A percentile compares a stretch with the other conserved stretches of the same genome.
Evolutionary conservation across 352 stramenopile species (phyloP).

Genomic region (Pythium sp.): DNA sequence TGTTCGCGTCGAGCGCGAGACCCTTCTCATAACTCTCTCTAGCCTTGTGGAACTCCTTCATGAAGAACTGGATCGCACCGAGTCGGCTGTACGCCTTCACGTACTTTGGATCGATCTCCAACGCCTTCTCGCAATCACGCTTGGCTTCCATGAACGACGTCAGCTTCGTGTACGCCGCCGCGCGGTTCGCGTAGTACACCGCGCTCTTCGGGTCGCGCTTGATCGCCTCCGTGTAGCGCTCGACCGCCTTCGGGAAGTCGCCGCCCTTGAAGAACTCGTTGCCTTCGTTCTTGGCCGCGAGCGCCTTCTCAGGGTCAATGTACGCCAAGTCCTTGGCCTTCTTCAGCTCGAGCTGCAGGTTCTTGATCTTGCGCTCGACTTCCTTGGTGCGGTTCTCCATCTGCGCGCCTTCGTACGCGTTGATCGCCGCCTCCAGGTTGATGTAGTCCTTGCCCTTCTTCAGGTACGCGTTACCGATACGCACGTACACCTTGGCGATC

Average conservation of each 20-base stretch:
- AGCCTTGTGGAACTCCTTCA: slow-evolving; percentile 99
- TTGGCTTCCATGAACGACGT: slow-evolving; percentile 92
- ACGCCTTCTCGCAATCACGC: slow-evolving; percentile 95
- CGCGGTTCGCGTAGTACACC: slow-evolving; percentile 98
- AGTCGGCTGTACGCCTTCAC: slow-evolving; percentile 99
- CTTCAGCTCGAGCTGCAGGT: slow-evolving; percentile 94
- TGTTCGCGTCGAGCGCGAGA: slow-evolving; percentile 92
- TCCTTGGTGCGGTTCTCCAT: slow-evolving; percentile 90
- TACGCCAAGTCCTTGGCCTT: slow-evolving; percentile 94
- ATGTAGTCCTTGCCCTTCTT: slow-evolving; percentile 93
- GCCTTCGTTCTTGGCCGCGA: slow-evolving; percentile 97
- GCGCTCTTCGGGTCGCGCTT: slow-evolving; percentile 97
- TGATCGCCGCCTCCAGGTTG: slow-evolving; percentile 80
- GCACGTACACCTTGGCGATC: slow-evolving; percentile 94
- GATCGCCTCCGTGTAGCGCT: slow-evolving; percentile 97
- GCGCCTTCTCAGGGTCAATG: slow-evolving; percentile 95
- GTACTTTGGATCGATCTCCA: slow-evolving; percentile 98
- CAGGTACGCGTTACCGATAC: slow-evolving; percentile 95
- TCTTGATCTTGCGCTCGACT: slow-evolving; percentile 95
- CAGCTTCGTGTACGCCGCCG: slow-evolving; percentile 97
- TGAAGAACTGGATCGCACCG: slow-evolving; percentile 99
- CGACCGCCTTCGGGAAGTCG: slow-evolving; percentile 92
- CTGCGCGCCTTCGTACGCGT: slow-evolving; percentile 84
- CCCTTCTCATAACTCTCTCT: slow-evolving; percentile 97
- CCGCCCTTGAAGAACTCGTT: slow-evolving; percentile 98